Evolutionary conservation across 352 stramenopile species (phyloP), one percentile per base, ranked within the genome.

Genomic region (Peronospora destructor): DNA sequence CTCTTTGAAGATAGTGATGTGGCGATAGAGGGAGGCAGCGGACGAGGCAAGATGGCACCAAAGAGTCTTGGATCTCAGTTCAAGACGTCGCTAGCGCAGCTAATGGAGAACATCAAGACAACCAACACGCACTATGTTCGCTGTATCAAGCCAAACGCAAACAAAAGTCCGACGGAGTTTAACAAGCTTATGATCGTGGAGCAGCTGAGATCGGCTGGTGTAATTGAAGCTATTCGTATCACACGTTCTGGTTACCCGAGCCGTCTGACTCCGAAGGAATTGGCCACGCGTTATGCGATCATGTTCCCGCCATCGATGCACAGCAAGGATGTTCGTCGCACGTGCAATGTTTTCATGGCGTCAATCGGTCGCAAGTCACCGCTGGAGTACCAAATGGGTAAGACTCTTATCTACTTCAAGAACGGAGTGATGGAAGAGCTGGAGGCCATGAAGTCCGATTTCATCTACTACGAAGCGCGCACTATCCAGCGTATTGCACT

Each of bases 361-460:
- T 78, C 78, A 11, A 91, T 92, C 34, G 84, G 83, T 16, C 79
- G 82, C 16, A 86, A 90, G 62, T 76, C 81, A 9, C 84, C 84
- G 6, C 56, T 94, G 13, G 84, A 94, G 59, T 94, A 88, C 39
- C 84, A 94, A 48, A 93, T 94, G 75, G 84, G 84, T 30, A 97
- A 97, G 59, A 97, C 87, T n/a, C 77, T 94, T 13, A 82, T 98
- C 14, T 98, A 97, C 76, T 98, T 98, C 69, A 94, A 95, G 67
- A 89, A 91, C 41, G 93, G 93, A 43, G 90, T 96, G 23, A 87
- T 98, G 66, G 94, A 98, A 66, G 76, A 88, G 54, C 74, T 98
- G 12, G 94, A 98, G 66, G 84, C 81, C 13, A 91, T 94, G 81
- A 94, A 94, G 66, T 92, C 81, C 9, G 84, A 94, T 55, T 94